Evolutionary conservation across 192 early-diverging fungal species (phyloP).

Genomic region (Coemansia sp.): DNA sequence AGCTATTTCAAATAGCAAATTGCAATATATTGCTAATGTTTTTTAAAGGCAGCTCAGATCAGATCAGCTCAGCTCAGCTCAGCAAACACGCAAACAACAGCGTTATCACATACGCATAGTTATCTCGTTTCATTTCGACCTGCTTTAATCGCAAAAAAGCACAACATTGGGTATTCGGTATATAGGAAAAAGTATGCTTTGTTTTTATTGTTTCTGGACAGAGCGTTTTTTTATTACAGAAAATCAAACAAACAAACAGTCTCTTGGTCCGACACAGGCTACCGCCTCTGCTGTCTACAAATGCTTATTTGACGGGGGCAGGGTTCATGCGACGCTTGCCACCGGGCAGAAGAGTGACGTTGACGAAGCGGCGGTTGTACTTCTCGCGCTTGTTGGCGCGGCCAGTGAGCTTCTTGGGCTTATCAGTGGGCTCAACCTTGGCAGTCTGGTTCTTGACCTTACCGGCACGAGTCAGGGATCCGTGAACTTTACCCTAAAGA

Average conservation of each 20-base stretch:
- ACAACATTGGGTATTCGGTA: background rate
- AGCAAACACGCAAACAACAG: too few relatives aligned
- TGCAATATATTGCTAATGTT: too few relatives aligned
- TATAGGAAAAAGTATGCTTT: background rate
- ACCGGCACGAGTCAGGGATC: slow-evolving; percentile 99
- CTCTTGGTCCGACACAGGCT: slow-evolving; percentile 1
- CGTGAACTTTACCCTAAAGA: slow-evolving; percentile 98
- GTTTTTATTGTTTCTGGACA: background rate
- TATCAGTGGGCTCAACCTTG: slow-evolving; percentile 96
- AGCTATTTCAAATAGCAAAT: too few relatives aligned
- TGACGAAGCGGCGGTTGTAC: slow-evolving; percentile 98
- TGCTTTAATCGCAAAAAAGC: too few relatives aligned
- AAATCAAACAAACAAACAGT: background rate
- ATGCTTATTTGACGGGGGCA: slow-evolving; percentile 31
- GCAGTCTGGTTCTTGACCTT: slow-evolving; percentile 99
- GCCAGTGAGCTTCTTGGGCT: slow-evolving; percentile 87
- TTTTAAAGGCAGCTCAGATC: too few relatives aligned
- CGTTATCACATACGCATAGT: too few relatives aligned
- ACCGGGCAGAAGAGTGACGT: slow-evolving; percentile 76
- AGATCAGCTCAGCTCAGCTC: too few relatives aligned
- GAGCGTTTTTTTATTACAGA: slow-evolving; percentile 1
- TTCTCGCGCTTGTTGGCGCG: slow-evolving; percentile 95
- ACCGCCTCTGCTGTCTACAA: background rate
- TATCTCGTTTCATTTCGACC: too few relatives aligned
- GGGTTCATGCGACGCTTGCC: slow-evolving; percentile 78